These are phyloP conservation scores for Acanthamoeba rhysodes DNA, from an alignment of 208 protist species.

Conservation along the genomic window DNA sequence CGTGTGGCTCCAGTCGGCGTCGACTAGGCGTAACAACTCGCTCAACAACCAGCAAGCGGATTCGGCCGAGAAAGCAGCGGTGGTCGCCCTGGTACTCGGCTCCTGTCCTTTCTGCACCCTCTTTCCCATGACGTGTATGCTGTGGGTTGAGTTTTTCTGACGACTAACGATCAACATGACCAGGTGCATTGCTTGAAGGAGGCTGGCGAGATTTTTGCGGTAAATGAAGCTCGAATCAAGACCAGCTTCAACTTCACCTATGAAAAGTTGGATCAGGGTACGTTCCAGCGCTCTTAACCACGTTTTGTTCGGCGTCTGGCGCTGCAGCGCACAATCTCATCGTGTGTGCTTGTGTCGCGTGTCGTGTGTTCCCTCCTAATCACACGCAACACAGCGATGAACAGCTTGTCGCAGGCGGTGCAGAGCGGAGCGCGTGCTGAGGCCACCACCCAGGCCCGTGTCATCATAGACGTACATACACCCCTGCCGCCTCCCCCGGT, in stretches of 20 bases:
- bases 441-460: slow-evolving; percentile 1
- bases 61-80: neutral
- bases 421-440: neutral
- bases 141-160: no score
- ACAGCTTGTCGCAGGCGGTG: slow-evolving; percentile 15
- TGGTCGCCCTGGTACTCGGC: neutral
- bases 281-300: neutral
- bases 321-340: neutral
- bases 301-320: neutral
- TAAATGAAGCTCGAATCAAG: neutral
- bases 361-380: no score
- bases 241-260: slow-evolving; percentile 31
- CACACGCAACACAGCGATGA: neutral
- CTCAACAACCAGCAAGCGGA: neutral
- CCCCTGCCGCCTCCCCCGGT: neutral
- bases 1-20: neutral
- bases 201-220: neutral
- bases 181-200: slow-evolving; percentile 18
- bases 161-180: neutral
- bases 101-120: neutral
- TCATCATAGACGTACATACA: neutral
- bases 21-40: neutral
- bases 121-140: no score
- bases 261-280: neutral
- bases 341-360: no score